Evolutionary conservation across 106 monocot species (phyloP).

Genomic region (Vanilla planifolia): DNA sequence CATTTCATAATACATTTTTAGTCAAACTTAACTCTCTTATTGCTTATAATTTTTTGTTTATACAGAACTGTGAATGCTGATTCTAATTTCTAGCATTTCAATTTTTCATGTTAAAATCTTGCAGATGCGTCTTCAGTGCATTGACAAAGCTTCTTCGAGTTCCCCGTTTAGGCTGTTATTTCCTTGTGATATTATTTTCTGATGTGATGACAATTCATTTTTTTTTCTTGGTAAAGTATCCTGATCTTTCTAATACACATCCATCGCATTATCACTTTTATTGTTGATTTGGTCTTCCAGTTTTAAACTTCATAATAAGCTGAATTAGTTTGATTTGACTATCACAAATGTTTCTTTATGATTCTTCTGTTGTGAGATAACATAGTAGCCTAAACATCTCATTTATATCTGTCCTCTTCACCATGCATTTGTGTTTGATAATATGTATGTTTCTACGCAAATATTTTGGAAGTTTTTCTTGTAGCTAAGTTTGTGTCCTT

Average conservation of each 20-base stretch:
- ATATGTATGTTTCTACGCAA: too few relatives aligned
- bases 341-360: too few relatives aligned
- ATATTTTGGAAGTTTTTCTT: too few relatives aligned
- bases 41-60: neutral
- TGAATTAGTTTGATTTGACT: too few relatives aligned
- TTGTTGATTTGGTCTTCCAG: too few relatives aligned
- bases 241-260: neutral
- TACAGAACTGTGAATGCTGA: neutral
- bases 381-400: too few relatives aligned
- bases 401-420: too few relatives aligned
- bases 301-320: too few relatives aligned
- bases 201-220: slow-evolving; percentile 98
- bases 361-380: too few relatives aligned
- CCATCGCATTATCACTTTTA: too few relatives aligned
- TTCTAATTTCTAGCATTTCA: neutral
- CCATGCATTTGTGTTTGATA: too few relatives aligned
- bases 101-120: slow-evolving; percentile 7
- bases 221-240: slow-evolving; percentile 71
- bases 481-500: too few relatives aligned
- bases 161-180: slow-evolving; percentile 84
- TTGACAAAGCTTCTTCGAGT: slow-evolving; percentile 75
- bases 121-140: slow-evolving; percentile 92
- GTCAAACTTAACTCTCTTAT: neutral
- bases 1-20: neutral
- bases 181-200: slow-evolving; percentile 87